Percentiles rank a stretch among this genome's conserved stretches.
Evolutionary conservation across 306 rosid genomes (phyloP).

Genomic region (Trifolium repens): DNA sequence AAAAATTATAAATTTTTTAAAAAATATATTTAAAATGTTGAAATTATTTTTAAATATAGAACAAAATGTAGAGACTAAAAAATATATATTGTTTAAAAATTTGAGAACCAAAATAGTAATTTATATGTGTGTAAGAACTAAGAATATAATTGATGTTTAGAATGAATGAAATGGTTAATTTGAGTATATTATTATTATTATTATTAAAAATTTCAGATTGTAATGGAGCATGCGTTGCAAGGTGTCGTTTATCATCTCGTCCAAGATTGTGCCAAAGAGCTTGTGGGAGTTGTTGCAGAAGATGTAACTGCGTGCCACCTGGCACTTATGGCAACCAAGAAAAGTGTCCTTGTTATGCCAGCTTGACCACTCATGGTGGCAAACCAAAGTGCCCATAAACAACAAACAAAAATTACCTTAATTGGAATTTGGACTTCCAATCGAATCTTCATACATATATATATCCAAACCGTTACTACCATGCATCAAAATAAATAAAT

Average conservation of each 20-base stretch:
- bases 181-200: not conserved
- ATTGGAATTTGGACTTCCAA: not conserved
- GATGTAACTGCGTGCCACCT: constrained; percentile 74
- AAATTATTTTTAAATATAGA: no score
- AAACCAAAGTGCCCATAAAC: constrained; percentile 66
- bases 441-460: not conserved
- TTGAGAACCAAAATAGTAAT: no score
- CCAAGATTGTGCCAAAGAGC: constrained; percentile 59
- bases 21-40: no score
- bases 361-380: constrained; percentile 68
- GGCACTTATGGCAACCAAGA: constrained; percentile 75
- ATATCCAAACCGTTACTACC: not conserved
- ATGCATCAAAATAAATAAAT: not conserved
- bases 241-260: constrained; percentile 70
- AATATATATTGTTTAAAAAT: no score
- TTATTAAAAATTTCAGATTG: constrained; percentile 49
- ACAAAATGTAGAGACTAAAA: no score
- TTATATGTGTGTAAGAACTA: no score
- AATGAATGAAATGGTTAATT: not conserved
- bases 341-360: constrained; percentile 69
- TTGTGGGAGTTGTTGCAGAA: constrained; percentile 71
- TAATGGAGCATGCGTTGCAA: constrained; percentile 52
- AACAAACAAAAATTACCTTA: constrained; percentile 7
- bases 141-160: no score
- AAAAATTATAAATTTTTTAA: no score